Evolutionary conservation across 768 basidiomycete genomes (phyloP), one percentile per base, ranked within the genome.

Genomic region (Panaeolus papilionaceus): DNA sequence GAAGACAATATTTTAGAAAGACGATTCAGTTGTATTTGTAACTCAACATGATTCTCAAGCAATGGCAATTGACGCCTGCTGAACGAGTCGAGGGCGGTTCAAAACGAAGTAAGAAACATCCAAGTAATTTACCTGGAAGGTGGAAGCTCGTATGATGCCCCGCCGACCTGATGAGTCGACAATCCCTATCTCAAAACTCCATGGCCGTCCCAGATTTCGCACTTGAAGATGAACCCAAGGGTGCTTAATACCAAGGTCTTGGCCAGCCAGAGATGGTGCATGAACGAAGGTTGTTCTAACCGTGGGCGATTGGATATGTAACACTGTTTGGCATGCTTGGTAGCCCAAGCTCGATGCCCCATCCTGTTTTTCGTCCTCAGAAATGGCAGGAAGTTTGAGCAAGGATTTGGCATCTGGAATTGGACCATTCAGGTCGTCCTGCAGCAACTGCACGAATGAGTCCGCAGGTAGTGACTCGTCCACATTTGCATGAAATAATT

Each of bases 271-370:
- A 51, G 68, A 80, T 16, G 92, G 92, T 71, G 84, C 89, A 8
- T 86, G 88, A 40, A 94, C 85, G 72, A 84, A 94, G 0, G 92
- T 91, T 63, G 81, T 88, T 63, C 79, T 84, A 39, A 93, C 72
- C 12, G 89, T 90, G 28, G 93, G 92, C 4, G 92, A 93, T 72
- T 94, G 93, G 61, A 94, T 83, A 69, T 94, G 92, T 14, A 94
- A 83, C 1, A 93, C 91, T 1, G 88, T 89, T 75, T 93, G 91
- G 67, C 82, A 79, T 4, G 93, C 79, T 38, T 75, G 63, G 62
- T 81, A 74, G 72, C 82, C 73, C 71, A 73, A 49, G 76, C 71
- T 61, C 67, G 69, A 51, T 71, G 79, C 76, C 9, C 65, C 67
- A 65, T 78, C 69, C 66, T 49, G 47, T 23, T 18, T 23, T 49